Percentiles rank a stretch among this genome's conserved stretches.
These are phyloP conservation scores for Populus nigra DNA, from an alignment of 345 rosid species.

Conservation along the genomic window DNA sequence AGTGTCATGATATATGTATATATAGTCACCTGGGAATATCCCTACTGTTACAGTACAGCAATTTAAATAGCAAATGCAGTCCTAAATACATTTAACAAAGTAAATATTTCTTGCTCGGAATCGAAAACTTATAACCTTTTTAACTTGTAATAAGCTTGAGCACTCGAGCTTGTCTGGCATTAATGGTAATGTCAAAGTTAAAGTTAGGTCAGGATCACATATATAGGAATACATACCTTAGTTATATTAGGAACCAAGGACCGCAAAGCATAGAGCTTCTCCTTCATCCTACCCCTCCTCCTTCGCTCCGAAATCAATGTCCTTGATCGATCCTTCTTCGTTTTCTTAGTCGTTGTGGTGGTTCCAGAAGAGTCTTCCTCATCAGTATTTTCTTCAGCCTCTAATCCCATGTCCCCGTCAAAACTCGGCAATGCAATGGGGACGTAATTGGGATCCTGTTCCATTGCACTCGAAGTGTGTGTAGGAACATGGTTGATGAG, in stretches of 20 bases:
- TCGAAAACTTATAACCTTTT: too few relatives aligned
- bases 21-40: too few relatives aligned
- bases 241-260: conserved; percentile 90
- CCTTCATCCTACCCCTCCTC: conserved; percentile 83
- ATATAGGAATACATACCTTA: conserved; percentile 43
- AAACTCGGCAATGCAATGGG: conserved; percentile 40
- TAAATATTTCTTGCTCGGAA: too few relatives aligned
- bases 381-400: conserved; percentile 35
- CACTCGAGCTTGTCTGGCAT: too few relatives aligned
- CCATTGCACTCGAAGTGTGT: neutral
- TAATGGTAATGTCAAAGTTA: too few relatives aligned
- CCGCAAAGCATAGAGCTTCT: conserved; percentile 78
- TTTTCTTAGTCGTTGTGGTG: conserved; percentile 43
- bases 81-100: too few relatives aligned
- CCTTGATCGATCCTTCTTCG: conserved; percentile 59
- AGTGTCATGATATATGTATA: too few relatives aligned
- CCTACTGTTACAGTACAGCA: too few relatives aligned
- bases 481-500: neutral
- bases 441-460: conserved; percentile 27
- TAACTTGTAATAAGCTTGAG: too few relatives aligned
- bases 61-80: too few relatives aligned
- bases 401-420: conserved; percentile 30
- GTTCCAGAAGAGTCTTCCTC: conserved; percentile 57
- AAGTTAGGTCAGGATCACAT: too few relatives aligned
- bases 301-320: conserved; percentile 69